These are phyloP conservation scores for Cucurbita pepo DNA, from an alignment of 306 rosid species.

Conservation along the genomic window DNA sequence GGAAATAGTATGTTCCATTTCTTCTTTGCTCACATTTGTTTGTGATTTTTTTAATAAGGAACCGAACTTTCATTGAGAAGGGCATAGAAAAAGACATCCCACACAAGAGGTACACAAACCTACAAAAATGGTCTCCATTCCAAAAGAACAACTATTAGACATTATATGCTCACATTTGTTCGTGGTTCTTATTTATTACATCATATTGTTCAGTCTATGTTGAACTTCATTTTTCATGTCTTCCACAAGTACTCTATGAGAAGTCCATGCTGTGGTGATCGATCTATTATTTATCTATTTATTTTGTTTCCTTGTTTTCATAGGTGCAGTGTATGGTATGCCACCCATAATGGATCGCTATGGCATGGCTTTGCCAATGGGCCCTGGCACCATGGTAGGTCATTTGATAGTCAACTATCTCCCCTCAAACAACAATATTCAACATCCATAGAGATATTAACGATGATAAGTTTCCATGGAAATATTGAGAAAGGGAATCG, in stretches of 20 bases:
- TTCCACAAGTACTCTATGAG: not conserved
- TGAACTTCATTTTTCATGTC: not conserved
- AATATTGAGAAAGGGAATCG: not conserved
- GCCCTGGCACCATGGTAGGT: constrained; percentile 73
- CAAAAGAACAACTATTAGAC: not conserved
- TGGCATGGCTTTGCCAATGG: constrained; percentile 83
- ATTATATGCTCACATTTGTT: not conserved
- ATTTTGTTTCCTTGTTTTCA: not conserved
- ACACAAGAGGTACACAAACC: not conserved
- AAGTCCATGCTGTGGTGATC: not conserved
- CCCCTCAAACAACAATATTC: not conserved
- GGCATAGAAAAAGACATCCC: not conserved
- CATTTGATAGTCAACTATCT: not conserved
- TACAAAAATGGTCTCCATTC: not conserved
- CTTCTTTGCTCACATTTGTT: not conserved
- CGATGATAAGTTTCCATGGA: not conserved
- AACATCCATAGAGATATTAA: not conserved
- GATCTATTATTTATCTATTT: not conserved
- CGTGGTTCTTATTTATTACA: not conserved
- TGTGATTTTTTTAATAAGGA: not conserved
- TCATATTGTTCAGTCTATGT: not conserved
- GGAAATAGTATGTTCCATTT: constrained; percentile 47
- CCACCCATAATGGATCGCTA: constrained; percentile 79
- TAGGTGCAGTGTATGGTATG: constrained; percentile 85
- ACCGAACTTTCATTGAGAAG: not conserved